Conservation (phyloP, 805 yeast genomes). For the Yamadazyma scolyti region DNA sequence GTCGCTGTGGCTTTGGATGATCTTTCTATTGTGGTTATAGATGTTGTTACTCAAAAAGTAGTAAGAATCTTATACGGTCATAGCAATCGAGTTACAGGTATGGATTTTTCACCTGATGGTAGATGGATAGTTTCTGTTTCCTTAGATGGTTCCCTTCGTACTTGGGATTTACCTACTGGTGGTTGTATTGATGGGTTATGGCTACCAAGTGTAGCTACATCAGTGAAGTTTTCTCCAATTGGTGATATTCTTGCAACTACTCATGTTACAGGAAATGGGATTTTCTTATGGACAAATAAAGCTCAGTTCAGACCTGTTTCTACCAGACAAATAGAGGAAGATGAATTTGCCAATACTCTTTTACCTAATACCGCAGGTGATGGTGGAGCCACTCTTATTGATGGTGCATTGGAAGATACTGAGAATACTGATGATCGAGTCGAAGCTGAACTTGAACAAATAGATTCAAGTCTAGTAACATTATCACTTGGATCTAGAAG, state of each 20-base stretch:
- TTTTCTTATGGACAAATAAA: slow-evolving; percentile 87
- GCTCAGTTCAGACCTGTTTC: slow-evolving; percentile 79
- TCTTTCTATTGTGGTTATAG: slow-evolving; percentile 77
- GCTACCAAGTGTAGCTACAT: slow-evolving; percentile 76
- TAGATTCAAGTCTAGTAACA: slow-evolving; percentile 61
- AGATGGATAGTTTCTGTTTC: slow-evolving; percentile 88
- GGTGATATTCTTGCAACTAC: slow-evolving; percentile 92
- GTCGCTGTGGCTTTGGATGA: slow-evolving; percentile 86
- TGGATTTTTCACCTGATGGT: slow-evolving; percentile 93
- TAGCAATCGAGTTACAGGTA: slow-evolving; percentile 75
- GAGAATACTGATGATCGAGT: slow-evolving; percentile 23
- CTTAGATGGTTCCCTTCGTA: slow-evolving; percentile 82
- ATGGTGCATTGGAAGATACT: slow-evolving; percentile 63
- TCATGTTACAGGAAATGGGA: slow-evolving; percentile 87
- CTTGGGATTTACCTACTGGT: slow-evolving; percentile 98
- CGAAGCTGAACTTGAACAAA: slow-evolving; percentile 55
- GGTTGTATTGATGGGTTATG: slow-evolving; percentile 91
- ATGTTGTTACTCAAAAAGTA: slow-evolving; percentile 71
- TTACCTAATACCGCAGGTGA: slow-evolving; percentile 80
- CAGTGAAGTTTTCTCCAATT: slow-evolving; percentile 73
- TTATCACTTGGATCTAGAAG: slow-evolving; percentile 73
- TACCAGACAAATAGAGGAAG: slow-evolving; percentile 71
- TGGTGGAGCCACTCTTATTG: slow-evolving; percentile 66
- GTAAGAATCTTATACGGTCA: slow-evolving; percentile 92
- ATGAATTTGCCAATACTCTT: slow-evolving; percentile 58